Evolutionary conservation across 495 filamentous ascomycete genomes (phyloP), one percentile per base, ranked within the genome.

Genomic region (Parachaetomium inaequale): DNA sequence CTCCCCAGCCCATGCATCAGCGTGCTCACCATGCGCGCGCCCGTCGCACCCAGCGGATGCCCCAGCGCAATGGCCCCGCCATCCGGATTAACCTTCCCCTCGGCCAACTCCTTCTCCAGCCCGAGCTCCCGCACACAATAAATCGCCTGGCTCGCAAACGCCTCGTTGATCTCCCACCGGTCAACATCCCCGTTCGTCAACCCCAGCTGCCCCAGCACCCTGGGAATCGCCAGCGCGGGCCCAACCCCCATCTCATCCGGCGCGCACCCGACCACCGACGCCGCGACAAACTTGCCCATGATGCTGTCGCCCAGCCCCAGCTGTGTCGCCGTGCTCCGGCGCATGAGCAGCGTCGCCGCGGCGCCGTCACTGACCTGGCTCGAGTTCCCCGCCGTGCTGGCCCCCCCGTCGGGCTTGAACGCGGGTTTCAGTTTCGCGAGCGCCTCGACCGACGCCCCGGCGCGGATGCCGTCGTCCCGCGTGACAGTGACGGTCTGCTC

Each of bases 121-220:
- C 90, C 90, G 19, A 96, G 76, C 74, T 87, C 82, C 65, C 90
- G 76, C 36, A 91, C 72, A 69, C 88, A 93, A 77, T 95, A 90
- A 11, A 96, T 71, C 14, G 90, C 87, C 77, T 97, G 93, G 57
- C 87, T 89, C 4, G 93, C 93, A 76, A 96, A 97, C 21, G 93
- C 92, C 81, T 96, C 93, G 74, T 96, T 97, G 72, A 97, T 87
- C 81, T 97, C 93, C 92, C 92, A 96, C n/a, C 93, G 77, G 7
- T 87, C 83, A 0, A 97, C 87, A 52, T 97, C 90, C 11, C 78
- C 75, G 7, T 78, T 85, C 52, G 68, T 67, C 38, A 96, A 62
- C 19, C 86, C 90, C 11, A 88, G 80, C 58, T 82, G 80, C 51
- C 80, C 70, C 21, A 96, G 76, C 45, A 96, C 79, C 71, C 88